A percentile compares a stretch with the other conserved stretches of the same genome.
Evolutionary conservation across 371 early-diverging fungal genomes (phyloP).

Genomic region (Mortierella sp.): DNA sequence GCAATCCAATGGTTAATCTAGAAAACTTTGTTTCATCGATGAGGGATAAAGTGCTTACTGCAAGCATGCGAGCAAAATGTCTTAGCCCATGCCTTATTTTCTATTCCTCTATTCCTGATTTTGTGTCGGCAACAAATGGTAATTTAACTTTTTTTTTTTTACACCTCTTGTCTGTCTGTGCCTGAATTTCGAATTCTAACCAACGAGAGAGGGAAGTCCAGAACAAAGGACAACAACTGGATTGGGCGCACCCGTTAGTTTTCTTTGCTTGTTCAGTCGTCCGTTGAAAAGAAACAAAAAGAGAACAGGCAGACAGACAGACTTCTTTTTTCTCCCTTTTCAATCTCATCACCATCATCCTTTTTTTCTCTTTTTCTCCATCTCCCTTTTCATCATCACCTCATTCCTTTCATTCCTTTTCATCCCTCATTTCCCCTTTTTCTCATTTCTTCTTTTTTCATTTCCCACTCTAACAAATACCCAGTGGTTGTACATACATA

Average conservation of each 20-base stretch:
- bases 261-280: neutral
- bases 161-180: neutral
- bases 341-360: neutral
- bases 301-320: too few relatives aligned
- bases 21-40: too few relatives aligned
- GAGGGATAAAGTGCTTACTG: too few relatives aligned
- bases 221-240: neutral
- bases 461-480: neutral
- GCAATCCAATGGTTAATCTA: too few relatives aligned
- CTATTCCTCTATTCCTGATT: slow-evolving; percentile 14
- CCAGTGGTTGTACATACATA: slow-evolving; percentile 5
- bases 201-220: neutral
- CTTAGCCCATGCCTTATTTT: neutral
- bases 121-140: neutral
- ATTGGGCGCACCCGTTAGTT: neutral
- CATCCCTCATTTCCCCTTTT: neutral
- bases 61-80: too few relatives aligned
- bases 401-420: neutral
- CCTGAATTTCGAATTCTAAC: neutral
- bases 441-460: neutral
- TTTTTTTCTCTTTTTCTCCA: neutral
- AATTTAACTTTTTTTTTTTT: neutral
- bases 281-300: too few relatives aligned
- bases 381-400: neutral
- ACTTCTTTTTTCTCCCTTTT: neutral